Conservation (phyloP, 805 yeast species). For the Saccharomycopsis malanga region DNA sequence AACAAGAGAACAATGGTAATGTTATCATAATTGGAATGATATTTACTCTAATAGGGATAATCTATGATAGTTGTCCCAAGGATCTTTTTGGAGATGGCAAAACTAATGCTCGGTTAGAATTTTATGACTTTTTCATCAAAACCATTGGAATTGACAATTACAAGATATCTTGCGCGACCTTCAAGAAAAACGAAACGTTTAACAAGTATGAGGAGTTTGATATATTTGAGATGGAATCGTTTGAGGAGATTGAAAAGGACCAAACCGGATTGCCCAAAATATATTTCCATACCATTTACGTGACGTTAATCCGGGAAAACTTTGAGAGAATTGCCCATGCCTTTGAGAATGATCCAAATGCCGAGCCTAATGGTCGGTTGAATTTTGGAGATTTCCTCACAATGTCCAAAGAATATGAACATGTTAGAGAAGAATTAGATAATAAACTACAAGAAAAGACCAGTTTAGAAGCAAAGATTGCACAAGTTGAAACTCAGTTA, state of each 20-base stretch:
- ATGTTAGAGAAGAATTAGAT: slow-evolving; percentile 26
- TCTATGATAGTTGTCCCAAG: slow-evolving; percentile 74
- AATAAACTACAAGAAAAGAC: slow-evolving; percentile 23
- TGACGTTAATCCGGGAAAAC: slow-evolving; percentile 62
- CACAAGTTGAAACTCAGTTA: slow-evolving; percentile 29
- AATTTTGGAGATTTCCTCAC: slow-evolving; percentile 55
- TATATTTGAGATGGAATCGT: slow-evolving; percentile 40
- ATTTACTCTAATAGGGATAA: slow-evolving; percentile 62
- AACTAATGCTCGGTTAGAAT: slow-evolving; percentile 51
- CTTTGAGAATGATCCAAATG: slow-evolving; percentile 62
- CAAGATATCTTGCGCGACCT: slow-evolving; percentile 61
- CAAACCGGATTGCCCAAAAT: slow-evolving; percentile 85
- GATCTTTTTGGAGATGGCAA: slow-evolving; percentile 24
- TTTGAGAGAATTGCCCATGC: slow-evolving; percentile 61
- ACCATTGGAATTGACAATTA: slow-evolving; percentile 80
- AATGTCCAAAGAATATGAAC: slow-evolving; percentile 29
- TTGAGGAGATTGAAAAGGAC: slow-evolving; percentile 35
- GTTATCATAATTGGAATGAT: slow-evolving; percentile 66
- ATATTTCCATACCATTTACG: slow-evolving; percentile 60
- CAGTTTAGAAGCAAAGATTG: slow-evolving; percentile 33
- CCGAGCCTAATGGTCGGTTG: slow-evolving; percentile 61
- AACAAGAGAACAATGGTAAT: slow-evolving; percentile 34
- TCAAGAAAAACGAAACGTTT: slow-evolving; percentile 53
- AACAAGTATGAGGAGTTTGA: slow-evolving; percentile 48
- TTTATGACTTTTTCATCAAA: slow-evolving; percentile 55